Percentiles rank a stretch among this genome's conserved stretches.
Conservation (phyloP, 176 grass and related monocot genomes). For the Raddia guianensis region DNA sequence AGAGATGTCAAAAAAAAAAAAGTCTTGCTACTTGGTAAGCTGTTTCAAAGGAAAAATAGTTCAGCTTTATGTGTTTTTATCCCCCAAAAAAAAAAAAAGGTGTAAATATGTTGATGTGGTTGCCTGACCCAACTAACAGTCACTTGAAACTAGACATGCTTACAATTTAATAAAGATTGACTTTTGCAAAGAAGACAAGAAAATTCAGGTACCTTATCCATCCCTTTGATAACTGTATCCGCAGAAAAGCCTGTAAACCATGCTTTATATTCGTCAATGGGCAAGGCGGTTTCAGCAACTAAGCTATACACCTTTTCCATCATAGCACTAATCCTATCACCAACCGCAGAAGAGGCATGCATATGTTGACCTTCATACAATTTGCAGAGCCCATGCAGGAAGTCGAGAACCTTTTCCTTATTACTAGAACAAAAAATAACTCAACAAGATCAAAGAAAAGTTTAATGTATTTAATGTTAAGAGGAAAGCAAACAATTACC, state of each 20-base stretch:
- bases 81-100: too few species aligned
- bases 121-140: neutral
- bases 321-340: constrained; percentile 49
- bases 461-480: constrained; percentile 21
- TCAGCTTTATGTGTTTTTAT: too few species aligned
- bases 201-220: constrained; percentile 62
- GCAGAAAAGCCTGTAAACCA: constrained; percentile 66
- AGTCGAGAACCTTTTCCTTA: constrained; percentile 76
- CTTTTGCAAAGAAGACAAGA: constrained; percentile 23
- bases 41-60: too few species aligned
- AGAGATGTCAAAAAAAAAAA: constrained; percentile 4
- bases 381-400: constrained; percentile 72
- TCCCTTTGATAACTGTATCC: constrained; percentile 63
- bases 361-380: constrained; percentile 74
- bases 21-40: neutral
- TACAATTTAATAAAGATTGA: constrained; percentile 17
- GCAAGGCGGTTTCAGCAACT: constrained; percentile 68
- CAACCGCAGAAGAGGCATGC: constrained; percentile 44
- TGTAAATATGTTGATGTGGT: neutral
- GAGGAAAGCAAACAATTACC: constrained; percentile 17
- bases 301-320: constrained; percentile 76
- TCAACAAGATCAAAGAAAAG: constrained; percentile 34
- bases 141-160: constrained; percentile 19
- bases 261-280: constrained; percentile 68
- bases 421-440: constrained; percentile 62